Conservation (phyloP, 1,284 basidiomycete species). For the Cryptococcus hybrid region DNA sequence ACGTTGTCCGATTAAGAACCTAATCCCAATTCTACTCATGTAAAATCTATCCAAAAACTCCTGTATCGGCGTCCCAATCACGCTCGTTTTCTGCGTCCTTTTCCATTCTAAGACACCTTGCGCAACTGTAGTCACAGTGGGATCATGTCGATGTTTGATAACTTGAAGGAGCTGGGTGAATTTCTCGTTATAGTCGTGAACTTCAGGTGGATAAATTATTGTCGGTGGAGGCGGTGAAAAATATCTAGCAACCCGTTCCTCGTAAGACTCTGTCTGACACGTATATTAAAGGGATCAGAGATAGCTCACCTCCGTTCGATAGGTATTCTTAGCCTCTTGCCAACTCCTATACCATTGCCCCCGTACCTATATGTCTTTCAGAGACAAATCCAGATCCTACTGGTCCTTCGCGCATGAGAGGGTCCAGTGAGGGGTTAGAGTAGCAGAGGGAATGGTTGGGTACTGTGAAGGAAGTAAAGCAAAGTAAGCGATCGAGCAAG, state of each 20-base stretch:
- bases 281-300: not conserved
- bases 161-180: conserved; percentile 86
- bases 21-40: conserved; percentile 94
- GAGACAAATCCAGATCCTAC: conserved; percentile 19
- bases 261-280: not conserved
- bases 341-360: not conserved
- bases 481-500: not conserved
- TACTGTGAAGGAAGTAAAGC: not conserved
- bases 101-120: conserved; percentile 73
- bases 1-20: conserved; percentile 82
- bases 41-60: conserved; percentile 97
- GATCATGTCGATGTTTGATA: conserved; percentile 95
- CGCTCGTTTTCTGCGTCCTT: conserved; percentile 48
- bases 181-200: conserved; percentile 87
- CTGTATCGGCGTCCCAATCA: conserved; percentile 78
- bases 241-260: conserved; percentile 59
- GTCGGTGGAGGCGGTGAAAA: conserved; percentile 67
- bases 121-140: conserved; percentile 94
- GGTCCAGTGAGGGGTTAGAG: conserved; percentile 49
- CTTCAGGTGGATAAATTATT: conserved; percentile 84
- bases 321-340: conserved; percentile 40
- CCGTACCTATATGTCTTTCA: conserved; percentile 14
- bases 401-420: conserved; percentile 44
- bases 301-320: conserved; percentile 46
- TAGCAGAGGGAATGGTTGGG: conserved; percentile 30